These are phyloP conservation scores for Dryas alaskensis DNA, from an alignment of 306 rosid genomes.

Conservation along the genomic window DNA sequence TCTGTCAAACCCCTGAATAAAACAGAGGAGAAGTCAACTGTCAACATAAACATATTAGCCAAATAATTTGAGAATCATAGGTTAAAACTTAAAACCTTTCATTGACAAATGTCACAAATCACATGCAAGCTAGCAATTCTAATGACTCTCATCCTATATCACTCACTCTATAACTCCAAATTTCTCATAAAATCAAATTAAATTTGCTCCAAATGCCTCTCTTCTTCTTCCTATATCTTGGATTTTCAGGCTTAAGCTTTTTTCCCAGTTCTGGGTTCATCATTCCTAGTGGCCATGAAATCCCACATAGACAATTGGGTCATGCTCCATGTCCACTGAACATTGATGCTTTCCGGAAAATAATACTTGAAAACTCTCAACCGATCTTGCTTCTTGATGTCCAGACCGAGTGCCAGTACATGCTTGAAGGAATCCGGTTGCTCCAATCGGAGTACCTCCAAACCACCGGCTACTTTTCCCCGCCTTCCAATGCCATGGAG, in stretches of 20 bases:
- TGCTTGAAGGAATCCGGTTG: slow-evolving; percentile 20
- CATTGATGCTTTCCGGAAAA: slow-evolving; percentile 1
- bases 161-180: neutral
- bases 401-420: slow-evolving; percentile 16
- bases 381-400: neutral
- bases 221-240: slow-evolving; percentile 3
- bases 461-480: slow-evolving; percentile 9
- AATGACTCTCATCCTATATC: too few species aligned
- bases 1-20: neutral
- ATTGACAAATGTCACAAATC: too few species aligned
- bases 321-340: slow-evolving; percentile 17
- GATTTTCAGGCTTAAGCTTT: neutral
- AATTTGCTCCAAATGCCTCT: neutral
- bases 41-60: too few species aligned
- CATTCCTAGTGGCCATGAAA: neutral
- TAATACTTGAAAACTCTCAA: neutral
- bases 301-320: neutral
- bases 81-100: too few species aligned
- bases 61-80: too few species aligned
- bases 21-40: too few species aligned
- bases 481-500: slow-evolving; percentile 1
- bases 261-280: neutral
- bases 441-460: slow-evolving; percentile 25
- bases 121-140: too few species aligned
- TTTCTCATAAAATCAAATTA: neutral